Percentiles rank a stretch among this genome's conserved stretches.
Evolutionary conservation across 768 basidiomycete genomes (phyloP).

Genomic region (Hypholoma sublateritium): DNA sequence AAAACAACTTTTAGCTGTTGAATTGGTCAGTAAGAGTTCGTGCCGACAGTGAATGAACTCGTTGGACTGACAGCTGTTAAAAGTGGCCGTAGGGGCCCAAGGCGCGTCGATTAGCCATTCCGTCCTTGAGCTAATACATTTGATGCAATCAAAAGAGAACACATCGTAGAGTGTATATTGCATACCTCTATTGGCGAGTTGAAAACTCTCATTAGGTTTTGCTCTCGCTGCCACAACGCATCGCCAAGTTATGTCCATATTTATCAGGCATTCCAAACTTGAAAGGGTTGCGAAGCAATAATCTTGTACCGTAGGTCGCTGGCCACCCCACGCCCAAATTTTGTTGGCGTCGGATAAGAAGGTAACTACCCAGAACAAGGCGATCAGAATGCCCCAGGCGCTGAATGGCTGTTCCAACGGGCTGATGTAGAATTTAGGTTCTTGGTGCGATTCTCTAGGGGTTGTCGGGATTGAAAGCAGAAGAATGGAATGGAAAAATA

Average conservation of each 20-base stretch:
- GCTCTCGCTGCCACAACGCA: neutral
- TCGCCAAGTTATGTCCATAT: neutral
- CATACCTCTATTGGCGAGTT: too few relatives aligned
- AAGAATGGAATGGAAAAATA: neutral
- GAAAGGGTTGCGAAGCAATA: neutral
- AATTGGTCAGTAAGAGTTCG: too few relatives aligned
- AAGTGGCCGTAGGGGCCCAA: too few relatives aligned
- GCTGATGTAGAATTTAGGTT: slow-evolving; percentile 1
- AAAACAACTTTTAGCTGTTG: too few relatives aligned
- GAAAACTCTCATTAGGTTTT: neutral
- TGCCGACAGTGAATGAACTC: too few relatives aligned
- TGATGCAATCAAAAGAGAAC: too few relatives aligned
- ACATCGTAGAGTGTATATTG: too few relatives aligned
- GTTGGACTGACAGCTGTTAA: too few relatives aligned
- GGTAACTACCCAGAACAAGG: neutral
- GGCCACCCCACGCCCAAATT: neutral
- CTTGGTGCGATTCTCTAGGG: neutral
- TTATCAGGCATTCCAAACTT: neutral
- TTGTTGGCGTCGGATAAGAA: neutral
- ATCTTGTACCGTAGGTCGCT: neutral
- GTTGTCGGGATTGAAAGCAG: neutral
- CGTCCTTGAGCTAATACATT: too few relatives aligned
- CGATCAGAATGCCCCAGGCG: neutral
- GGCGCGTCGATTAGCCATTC: too few relatives aligned
- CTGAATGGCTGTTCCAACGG: slow-evolving; percentile 1